Conservation (phyloP, 352 stramenopile genomes). For the Globisporangium irregulare region DNA sequence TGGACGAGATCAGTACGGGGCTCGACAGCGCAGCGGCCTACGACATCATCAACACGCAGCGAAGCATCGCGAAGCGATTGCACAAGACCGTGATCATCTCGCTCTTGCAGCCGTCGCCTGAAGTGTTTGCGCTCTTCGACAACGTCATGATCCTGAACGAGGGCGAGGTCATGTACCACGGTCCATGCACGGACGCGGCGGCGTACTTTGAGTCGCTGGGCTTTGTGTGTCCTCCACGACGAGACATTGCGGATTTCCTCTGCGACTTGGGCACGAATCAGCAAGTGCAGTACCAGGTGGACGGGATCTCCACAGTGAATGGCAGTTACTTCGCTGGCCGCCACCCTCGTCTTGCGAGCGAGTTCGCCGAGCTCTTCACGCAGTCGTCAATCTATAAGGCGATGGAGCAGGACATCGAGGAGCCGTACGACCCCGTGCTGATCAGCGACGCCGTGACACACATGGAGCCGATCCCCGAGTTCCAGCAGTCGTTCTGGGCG, state of each 20-base stretch:
- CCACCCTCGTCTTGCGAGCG: slow-evolving; percentile 27
- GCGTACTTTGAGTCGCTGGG: slow-evolving; percentile 81
- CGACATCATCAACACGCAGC: slow-evolving; percentile 50
- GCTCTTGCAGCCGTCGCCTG: slow-evolving; percentile 89
- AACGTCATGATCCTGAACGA: slow-evolving; percentile 91
- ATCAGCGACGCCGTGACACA: slow-evolving; percentile 70
- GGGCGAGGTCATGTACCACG: slow-evolving; percentile 87
- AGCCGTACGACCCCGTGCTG: slow-evolving; percentile 89
- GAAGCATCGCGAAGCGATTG: slow-evolving; percentile 41
- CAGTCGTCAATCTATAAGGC: slow-evolving; percentile 35
- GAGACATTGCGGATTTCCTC: slow-evolving; percentile 92
- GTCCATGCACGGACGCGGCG: slow-evolving; percentile 46
- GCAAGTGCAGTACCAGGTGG: slow-evolving; percentile 34
- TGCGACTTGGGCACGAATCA: slow-evolving; percentile 53
- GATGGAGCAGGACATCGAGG: slow-evolving; percentile 76
- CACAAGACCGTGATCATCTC: slow-evolving; percentile 65
- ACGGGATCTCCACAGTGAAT: neutral
- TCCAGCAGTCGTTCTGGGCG: slow-evolving; percentile 40
- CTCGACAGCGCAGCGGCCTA: slow-evolving; percentile 54
- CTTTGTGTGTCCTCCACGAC: slow-evolving; percentile 45
- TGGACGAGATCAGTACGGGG: slow-evolving; percentile 80
- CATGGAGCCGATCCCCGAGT: slow-evolving; percentile 35
- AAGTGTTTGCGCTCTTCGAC: slow-evolving; percentile 93
- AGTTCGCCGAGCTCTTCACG: slow-evolving; percentile 45
- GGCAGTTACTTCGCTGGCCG: neutral